These are phyloP conservation scores for Mangifera indica DNA, from an alignment of 345 rosid species.

Conservation along the genomic window DNA sequence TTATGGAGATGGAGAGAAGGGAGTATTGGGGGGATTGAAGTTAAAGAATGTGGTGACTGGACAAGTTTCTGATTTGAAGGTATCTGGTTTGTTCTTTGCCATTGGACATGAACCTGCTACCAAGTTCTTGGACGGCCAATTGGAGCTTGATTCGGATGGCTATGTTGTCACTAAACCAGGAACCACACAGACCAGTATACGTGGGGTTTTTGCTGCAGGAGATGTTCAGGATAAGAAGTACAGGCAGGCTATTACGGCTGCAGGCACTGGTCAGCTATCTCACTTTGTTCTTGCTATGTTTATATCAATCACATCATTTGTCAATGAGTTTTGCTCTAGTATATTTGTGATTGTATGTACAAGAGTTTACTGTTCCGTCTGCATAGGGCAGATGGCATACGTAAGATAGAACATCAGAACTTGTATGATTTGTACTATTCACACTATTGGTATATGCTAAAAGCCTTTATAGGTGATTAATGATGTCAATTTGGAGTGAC, in stretches of 20 bases:
- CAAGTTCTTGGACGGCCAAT: conserved; percentile 75
- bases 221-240: conserved; percentile 99
- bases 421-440: not conserved
- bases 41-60: conserved; percentile 71
- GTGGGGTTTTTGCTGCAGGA: conserved; percentile 88
- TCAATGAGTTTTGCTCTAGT: not conserved
- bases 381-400: not conserved
- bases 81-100: conserved; percentile 85
- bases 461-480: not conserved
- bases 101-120: conserved; percentile 99
- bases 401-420: not conserved
- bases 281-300: not conserved
- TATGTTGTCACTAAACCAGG: conserved; percentile 77
- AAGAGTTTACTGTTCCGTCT: no score
- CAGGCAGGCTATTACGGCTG: conserved; percentile 94
- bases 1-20: conserved; percentile 52
- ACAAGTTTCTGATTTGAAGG: conserved; percentile 68
- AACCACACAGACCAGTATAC: conserved; percentile 70
- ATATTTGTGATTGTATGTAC: not conserved
- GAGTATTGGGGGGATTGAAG: conserved; percentile 65
- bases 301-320: not conserved
- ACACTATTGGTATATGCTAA: not conserved
- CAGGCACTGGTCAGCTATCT: conserved; percentile 75
- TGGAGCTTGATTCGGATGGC: conserved; percentile 75
- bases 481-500: not conserved